These are phyloP conservation scores for Ophiostoma sp. DNA, from an alignment of 2,329 filamentous ascomycete species.

Conservation along the genomic window DNA sequence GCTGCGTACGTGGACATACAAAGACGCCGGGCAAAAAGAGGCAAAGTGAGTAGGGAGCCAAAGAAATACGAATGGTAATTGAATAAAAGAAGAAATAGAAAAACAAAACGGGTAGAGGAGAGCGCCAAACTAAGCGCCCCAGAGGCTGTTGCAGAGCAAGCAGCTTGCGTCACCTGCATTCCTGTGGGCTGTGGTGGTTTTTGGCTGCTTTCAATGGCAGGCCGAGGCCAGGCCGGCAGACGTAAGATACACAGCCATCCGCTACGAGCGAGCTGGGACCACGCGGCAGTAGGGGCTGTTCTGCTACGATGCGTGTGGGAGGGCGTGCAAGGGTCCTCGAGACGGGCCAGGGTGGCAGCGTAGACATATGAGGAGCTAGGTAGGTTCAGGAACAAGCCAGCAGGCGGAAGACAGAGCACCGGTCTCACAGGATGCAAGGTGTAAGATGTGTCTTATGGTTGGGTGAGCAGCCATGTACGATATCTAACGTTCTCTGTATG, in stretches of 20 bases:
- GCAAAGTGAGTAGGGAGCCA: not conserved
- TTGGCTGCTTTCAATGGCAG: no score
- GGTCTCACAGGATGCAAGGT: no score
- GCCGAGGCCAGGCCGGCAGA: not conserved
- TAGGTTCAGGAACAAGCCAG: no score
- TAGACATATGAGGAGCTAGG: no score
- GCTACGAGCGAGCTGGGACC: not conserved
- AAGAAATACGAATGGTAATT: no score
- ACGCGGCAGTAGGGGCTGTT: not conserved
- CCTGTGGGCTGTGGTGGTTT: no score
- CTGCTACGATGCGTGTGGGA: not conserved
- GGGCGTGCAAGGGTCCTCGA: not conserved
- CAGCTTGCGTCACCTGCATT: slow-evolving; percentile 19
- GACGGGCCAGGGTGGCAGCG: no score
- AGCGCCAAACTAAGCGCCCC: not conserved
- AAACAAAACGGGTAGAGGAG: not conserved
- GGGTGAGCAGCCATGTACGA: no score
- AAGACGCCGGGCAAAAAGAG: not conserved
- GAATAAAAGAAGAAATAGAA: no score
- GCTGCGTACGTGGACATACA: slow-evolving; percentile 7
- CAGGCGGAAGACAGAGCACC: no score
- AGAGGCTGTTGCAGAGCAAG: not conserved
- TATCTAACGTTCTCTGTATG: no score
- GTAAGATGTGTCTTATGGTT: no score
- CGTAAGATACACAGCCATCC: not conserved